Evolutionary conservation across 2,329 filamentous ascomycete genomes (phyloP).

Genomic region (Ophiocordyceps robertsii): DNA sequence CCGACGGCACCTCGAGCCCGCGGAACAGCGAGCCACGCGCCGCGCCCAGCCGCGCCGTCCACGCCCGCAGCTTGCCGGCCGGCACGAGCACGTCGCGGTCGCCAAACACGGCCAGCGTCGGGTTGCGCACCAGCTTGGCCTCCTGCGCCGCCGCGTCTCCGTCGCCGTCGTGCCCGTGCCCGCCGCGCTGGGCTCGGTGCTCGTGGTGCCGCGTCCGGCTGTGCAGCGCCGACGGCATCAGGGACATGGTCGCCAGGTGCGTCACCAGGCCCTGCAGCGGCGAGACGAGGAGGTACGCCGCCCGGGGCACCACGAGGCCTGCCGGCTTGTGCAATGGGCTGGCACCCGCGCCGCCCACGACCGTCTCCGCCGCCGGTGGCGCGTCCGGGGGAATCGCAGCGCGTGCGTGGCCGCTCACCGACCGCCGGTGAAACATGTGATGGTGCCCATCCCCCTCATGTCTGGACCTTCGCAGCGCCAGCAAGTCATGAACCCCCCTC

Average conservation of each 20-base stretch:
- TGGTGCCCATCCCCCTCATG: conserved; percentile 4
- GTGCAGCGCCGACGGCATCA: conserved; percentile 23
- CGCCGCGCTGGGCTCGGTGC: background rate
- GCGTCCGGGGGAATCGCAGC: too few relatives aligned
- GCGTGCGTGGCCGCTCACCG: background rate
- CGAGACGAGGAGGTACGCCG: conserved; percentile 53
- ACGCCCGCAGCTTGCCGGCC: conserved; percentile 48
- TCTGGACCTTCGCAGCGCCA: conserved; percentile 23
- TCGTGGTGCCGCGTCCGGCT: background rate
- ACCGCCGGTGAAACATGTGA: background rate
- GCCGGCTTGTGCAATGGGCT: conserved; percentile 8
- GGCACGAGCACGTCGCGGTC: conserved; percentile 62
- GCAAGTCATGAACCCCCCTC: conserved; percentile 32
- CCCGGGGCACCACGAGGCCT: conserved; percentile 21
- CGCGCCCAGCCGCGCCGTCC: conserved; percentile 42
- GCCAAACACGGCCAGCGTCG: conserved; percentile 61
- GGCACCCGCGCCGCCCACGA: background rate
- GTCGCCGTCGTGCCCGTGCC: conserved; percentile 3
- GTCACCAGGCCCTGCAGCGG: conserved; percentile 49
- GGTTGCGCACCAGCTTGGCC: conserved; percentile 41
- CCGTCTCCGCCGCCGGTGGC: too few relatives aligned
- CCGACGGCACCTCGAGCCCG: conserved; percentile 33
- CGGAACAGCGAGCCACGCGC: conserved; percentile 29
- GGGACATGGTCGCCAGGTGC: conserved; percentile 48
- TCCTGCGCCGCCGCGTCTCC: conserved; percentile 21